phyloP scores from a whole-genome alignment of 139 green algal genomes.

The Edaphochlamys debaryana region DNA sequence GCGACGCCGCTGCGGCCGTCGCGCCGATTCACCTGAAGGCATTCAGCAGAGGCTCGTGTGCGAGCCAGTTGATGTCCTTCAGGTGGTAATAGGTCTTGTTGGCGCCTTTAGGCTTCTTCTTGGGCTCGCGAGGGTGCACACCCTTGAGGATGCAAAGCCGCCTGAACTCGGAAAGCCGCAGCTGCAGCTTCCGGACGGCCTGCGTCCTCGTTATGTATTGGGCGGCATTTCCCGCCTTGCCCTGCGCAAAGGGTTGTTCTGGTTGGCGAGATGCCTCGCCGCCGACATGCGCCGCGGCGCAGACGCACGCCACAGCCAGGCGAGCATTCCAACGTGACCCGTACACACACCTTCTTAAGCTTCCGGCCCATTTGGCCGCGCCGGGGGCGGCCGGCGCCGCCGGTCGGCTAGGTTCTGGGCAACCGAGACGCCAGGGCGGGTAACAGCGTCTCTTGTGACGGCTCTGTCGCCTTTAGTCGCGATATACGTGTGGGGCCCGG shows the following conservation, averaged over 20 bases:
- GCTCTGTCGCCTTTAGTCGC: too few relatives aligned
- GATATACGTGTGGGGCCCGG: too few relatives aligned
- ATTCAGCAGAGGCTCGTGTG: conserved; percentile 94
- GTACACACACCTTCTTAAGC: conserved; percentile 38
- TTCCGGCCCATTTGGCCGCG: conserved; percentile 33
- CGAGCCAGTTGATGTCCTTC: conserved; percentile 97
- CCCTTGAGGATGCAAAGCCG: conserved; percentile 99
- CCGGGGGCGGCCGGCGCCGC: background rate
- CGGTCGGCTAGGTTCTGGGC: background rate
- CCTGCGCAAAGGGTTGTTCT: conserved; percentile 36
- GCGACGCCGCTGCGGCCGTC: too few relatives aligned
- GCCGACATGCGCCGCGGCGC: too few relatives aligned
- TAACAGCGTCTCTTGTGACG: too few relatives aligned
- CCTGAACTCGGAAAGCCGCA: conserved; percentile 96
- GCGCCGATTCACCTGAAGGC: conserved; percentile 75
- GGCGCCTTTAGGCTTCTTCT: conserved; percentile 93
- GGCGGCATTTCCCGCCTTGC: conserved; percentile 74
- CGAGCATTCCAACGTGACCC: too few relatives aligned
- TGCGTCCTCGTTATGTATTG: conserved; percentile 96
- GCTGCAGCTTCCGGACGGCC: conserved; percentile 95
- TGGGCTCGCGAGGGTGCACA: conserved; percentile 97
- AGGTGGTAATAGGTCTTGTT: conserved; percentile 99
- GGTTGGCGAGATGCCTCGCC: background rate
- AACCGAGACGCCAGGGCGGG: background rate
- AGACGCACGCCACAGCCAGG: too few relatives aligned